A percentile compares a stretch with the other conserved stretches of the same genome.
These are phyloP conservation scores for Baorangia bicolor DNA, from an alignment of 768 basidiomycete genomes.

Conservation along the genomic window DNA sequence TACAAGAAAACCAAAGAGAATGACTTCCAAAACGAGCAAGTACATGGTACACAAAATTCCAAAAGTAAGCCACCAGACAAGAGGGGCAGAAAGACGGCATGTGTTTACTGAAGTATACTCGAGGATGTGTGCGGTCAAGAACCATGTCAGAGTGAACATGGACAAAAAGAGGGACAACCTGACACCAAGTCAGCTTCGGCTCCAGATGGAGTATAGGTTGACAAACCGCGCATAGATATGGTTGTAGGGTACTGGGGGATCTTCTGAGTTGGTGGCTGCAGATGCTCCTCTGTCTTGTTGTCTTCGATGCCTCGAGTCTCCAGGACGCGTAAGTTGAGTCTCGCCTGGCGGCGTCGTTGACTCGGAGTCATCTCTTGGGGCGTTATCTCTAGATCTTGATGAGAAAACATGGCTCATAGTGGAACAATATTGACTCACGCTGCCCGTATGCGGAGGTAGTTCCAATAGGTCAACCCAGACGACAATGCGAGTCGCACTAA, in stretches of 20 bases:
- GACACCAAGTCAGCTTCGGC: slow-evolving; percentile 15
- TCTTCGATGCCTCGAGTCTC: slow-evolving; percentile 17
- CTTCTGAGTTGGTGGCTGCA: slow-evolving; percentile 23
- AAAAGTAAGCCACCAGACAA: slow-evolving; percentile 86
- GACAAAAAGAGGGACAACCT: slow-evolving; percentile 64
- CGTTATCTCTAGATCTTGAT: slow-evolving; percentile 20
- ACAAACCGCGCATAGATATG: slow-evolving; percentile 31
- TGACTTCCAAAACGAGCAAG: slow-evolving; percentile 67
- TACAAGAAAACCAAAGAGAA: slow-evolving; percentile 72
- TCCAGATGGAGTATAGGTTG: background rate
- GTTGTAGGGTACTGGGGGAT: slow-evolving; percentile 24
- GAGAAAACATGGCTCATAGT: slow-evolving; percentile 1
- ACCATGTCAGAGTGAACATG: slow-evolving; percentile 76
- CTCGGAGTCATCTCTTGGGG: slow-evolving; percentile 31
- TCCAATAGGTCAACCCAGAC: slow-evolving; percentile 54
- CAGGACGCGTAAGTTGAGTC: slow-evolving; percentile 6
- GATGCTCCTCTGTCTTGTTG: slow-evolving; percentile 22
- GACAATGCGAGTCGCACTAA: slow-evolving; percentile 51
- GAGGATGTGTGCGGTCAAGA: slow-evolving; percentile 76
- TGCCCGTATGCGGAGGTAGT: slow-evolving; percentile 41
- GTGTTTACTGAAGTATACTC: slow-evolving; percentile 73
- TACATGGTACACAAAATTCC: slow-evolving; percentile 80
- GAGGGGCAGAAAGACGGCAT: slow-evolving; percentile 72
- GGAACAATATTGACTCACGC: slow-evolving; percentile 21
- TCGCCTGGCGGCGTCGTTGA: slow-evolving; percentile 27